Evolutionary conservation across 352 stramenopile genomes (phyloP), one percentile per base, ranked within the genome.

Genomic region (Pythium dissotocum): DNA sequence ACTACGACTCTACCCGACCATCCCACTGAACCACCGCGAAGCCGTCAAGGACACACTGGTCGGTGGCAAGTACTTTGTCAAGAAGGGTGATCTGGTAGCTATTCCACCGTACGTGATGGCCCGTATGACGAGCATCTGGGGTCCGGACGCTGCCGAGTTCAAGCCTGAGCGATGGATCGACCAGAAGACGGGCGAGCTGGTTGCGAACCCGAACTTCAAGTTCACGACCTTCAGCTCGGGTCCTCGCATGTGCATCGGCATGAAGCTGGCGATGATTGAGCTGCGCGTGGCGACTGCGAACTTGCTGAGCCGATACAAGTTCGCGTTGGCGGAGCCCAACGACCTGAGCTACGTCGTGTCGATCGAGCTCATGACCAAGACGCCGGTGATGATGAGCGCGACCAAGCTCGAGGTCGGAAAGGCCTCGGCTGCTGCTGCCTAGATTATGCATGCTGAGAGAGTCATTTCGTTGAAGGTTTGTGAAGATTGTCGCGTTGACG

Each of bases 151-250:
- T 5, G 61, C 54, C 18, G 80, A 87, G 63, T 88, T 88, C 61
- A 82, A 76, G 52, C 84, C 84, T 1, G 78, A 90, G 58, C 77
- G 83, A 8, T 90, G 76, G 75, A 72, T 90, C 36, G 73, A 77
- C 35, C 14, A 42, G 24, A 44, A 35, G 1, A 72, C 55, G 0
- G 40, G 53, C 5, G 69, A 67, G 38, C 42, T 63, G 13, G 35
- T 59, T 5, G 52, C 32, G 24, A 55, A 55, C 18, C 28, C 58
- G 18, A 49, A 28, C 48, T 24, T 24, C 61, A 65, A 77, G 63
- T 77, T 80, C 61, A 62, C 71, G 40, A 70, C 54, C 18, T 88
- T 89, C 57, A 68, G 84, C 40, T 67, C 72, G 0, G 80, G 80
- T 18, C 73, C 70, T 0, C 77, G 80, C 36, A 68, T 70, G n/a